Base-by-base conservation (phyloP, 257 asterid species). In the Solanum sejunctum region DNA sequence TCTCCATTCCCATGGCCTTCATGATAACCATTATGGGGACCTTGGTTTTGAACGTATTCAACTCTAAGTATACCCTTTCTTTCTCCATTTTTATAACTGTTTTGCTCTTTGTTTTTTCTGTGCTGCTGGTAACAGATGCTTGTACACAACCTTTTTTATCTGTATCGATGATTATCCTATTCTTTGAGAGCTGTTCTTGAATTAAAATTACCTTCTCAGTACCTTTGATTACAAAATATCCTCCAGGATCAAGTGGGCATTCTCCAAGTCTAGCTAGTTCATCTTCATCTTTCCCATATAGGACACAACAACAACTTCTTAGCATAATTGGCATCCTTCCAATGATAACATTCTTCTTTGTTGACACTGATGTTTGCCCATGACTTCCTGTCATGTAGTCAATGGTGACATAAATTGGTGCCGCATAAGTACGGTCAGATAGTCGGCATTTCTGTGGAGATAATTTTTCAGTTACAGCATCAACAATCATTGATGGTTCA, bases 1-100 rank as follows among this genome's bases (percentile, higher is more conserved):
- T 93, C 84, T 93, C 98, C 99, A 96, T 93, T 20, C 98, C 99
- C 98, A 96, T 93, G 67, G 99, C 99, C 89, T 96, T 96, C 92
- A 95, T 87, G 81, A 92, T 97, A 55, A 89, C 86, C 96, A 96
- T 95, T 57, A 96, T 95, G n/a, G 98, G 98, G 79, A 95, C 99
- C 97, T 95, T 96, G 90, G 69, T 84, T 47, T 91, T 79, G 87
- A 96, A 93, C 88, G 86, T 90, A 91, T 93, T 95, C 86, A 95
- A 90, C 87, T 86, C 61, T 28, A 96, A 90, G 88, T 95, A 92
- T 85, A 96, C 92, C 95, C 87, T 96, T 87, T 88, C 98, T 86
- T 93, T 96, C 92, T 95, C 98, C 94, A 96, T 91, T 85, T 41
- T 95, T 89, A 96, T 89, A 54, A 93, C 87, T 71, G 99, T 95